Evolutionary conservation across 257 asterid species (phyloP), one percentile per base, ranked within the genome.

Genomic region (Schizonepeta tenuifolia): DNA sequence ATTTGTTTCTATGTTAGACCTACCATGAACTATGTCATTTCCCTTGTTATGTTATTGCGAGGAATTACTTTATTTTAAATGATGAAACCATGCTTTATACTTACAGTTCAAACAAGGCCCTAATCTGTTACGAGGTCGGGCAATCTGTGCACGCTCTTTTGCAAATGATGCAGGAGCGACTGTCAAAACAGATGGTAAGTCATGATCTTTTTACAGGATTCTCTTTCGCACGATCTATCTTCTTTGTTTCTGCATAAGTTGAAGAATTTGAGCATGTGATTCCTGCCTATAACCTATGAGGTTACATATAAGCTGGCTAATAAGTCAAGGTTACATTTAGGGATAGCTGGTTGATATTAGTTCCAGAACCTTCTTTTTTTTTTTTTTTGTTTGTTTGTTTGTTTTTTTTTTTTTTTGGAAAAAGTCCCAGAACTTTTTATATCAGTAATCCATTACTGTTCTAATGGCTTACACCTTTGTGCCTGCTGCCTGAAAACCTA

Each of bases 51-150:
- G 61, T 57, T 69, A n/a, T 28, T 13, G 14, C 7, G 9, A 15
- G 71, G 67, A 33, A 63, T 43, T 77, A 26, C 66, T 24, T 56
- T 77, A 67, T 44, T 44, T 41, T 59, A 40, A 26, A 40, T 67
- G 62, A 62, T 53, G 18, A 70, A 47, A 13, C 66, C 51, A 4
- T 67, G 21, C 53, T 60, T 36, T 50, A 72, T 73, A 55, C 44
- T 60, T 80, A 50, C 98, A 93, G 98, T 62, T 93, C 55, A 83
- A 80, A 38, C 84, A 70, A 76, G 73, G 87, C 70, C 80, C 84
- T 21, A 84, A 69, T 46, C 73, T 85, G 70, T 70, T 89, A 70
- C 87, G 81, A 67, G 89, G 88, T 70, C 84, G 80, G 49, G 82
- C 80, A 44, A 53, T 76, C 40, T 62, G 74, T 22, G 57, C 64